These are phyloP conservation scores for Chimonanthus salicifolius DNA, from an alignment of 164 flowering plant genomes.

Conservation along the genomic window DNA sequence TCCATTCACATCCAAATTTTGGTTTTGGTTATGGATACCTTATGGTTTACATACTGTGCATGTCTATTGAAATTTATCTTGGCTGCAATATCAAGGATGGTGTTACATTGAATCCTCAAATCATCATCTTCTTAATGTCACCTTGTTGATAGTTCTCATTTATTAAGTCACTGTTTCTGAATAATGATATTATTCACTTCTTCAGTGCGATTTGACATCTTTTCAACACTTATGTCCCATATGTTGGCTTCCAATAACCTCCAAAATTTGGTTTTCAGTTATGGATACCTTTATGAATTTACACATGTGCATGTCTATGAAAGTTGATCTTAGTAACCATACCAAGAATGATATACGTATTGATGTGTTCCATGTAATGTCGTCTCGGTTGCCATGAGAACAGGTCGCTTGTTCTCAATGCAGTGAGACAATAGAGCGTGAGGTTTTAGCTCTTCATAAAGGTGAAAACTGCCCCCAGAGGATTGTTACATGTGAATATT, in stretches of 20 bases:
- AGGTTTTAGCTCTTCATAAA: slow-evolving; percentile 60
- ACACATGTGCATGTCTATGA: background rate
- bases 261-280: no score
- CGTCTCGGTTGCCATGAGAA: slow-evolving; percentile 9
- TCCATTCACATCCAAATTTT: no score
- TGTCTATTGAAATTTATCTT: background rate
- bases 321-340: background rate
- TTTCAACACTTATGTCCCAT: background rate
- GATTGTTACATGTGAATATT: slow-evolving; percentile 84
- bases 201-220: background rate
- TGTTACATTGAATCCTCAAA: background rate
- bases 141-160: background rate
- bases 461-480: slow-evolving; percentile 89
- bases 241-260: background rate
- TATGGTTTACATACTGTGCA: no score
- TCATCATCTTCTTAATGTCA: background rate
- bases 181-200: background rate
- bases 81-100: background rate
- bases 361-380: background rate
- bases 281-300: background rate
- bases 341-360: background rate
- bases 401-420: slow-evolving; percentile 85
- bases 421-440: slow-evolving; percentile 81
- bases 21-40: background rate
- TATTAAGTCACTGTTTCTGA: background rate